These are phyloP conservation scores for Fusarium mundagurra DNA, from an alignment of 2,329 filamentous ascomycete species.

Conservation along the genomic window DNA sequence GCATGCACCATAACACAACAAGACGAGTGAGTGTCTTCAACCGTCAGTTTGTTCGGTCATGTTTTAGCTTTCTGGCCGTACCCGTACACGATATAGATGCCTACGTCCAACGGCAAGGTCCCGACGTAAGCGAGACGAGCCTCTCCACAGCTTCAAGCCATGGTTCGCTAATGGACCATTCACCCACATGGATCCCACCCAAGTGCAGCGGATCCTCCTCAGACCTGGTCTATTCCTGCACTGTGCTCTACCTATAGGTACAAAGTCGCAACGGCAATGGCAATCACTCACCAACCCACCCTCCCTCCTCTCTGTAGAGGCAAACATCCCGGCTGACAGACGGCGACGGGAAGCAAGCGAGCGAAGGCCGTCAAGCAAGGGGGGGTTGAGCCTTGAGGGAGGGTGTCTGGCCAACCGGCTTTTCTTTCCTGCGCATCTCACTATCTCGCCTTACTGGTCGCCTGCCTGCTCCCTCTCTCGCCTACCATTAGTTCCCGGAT, in stretches of 20 bases:
- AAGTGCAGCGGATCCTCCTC: constrained; percentile 16
- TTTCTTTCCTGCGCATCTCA: constrained; percentile 35
- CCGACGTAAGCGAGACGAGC: constrained; percentile 28
- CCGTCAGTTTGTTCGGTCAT: constrained; percentile 25
- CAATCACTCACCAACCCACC: constrained; percentile 11
- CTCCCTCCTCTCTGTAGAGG: constrained; percentile 7
- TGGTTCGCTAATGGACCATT: constrained; percentile 15
- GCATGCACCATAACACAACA: constrained; percentile 22
- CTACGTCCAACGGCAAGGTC: constrained; percentile 22
- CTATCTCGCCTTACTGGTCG: constrained; percentile 39
- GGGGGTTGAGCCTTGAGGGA: constrained; percentile 1
- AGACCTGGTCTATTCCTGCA: constrained; percentile 1
- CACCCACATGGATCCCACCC: constrained; percentile 20
- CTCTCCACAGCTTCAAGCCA: constrained; percentile 27
- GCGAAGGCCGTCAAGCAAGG: constrained; percentile 37
- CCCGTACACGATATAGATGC: constrained; percentile 11
- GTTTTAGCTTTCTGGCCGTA: constrained; percentile 25
- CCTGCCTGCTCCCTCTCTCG: constrained; percentile 24
- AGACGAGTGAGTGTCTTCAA: constrained; percentile 14
- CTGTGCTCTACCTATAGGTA: constrained; percentile 14
- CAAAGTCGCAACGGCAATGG: constrained; percentile 19
- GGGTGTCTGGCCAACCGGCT: constrained; percentile 33
- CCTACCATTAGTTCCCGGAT: constrained; percentile 43
- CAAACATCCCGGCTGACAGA: constrained; percentile 39
- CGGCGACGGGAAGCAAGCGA: constrained; percentile 42